Evolutionary conservation across 2,329 filamentous ascomycete genomes (phyloP), one percentile per base, ranked within the genome.

Genomic region (Davidsoniella virescens): DNA sequence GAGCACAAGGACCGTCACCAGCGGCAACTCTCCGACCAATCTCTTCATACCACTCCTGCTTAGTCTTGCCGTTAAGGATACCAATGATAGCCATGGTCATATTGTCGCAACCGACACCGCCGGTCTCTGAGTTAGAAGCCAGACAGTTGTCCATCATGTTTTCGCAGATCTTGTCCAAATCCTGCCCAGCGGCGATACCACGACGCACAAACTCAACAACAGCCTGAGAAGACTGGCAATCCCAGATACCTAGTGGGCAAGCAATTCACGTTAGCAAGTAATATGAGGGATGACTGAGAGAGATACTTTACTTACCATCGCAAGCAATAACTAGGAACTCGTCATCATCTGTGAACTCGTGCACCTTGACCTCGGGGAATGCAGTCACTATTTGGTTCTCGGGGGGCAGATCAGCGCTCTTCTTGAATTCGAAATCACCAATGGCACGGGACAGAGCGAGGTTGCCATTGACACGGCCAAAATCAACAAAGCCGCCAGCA

Each of bases 71-170:
- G 61, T 85, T 79, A 58, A 98, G 76, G 63, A 98, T 79, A 57
- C 83, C 92, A 61, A 98, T 71, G 57, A 98, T 76, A 59, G 82
- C 72, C 84, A 98, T 96, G 58, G 92, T 98, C 92, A 98, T 98
- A 73, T 98, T 98, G 71, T 98, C 92, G 66, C 92, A 98, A 55
- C 92, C 92, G 55, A 98, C 90, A 56, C 92, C 92, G 50, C 92
- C 92, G 29, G 90, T 95, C 69, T 98, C 92, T 57, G 88, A 94
- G 75, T 94, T 96, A 54, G 88, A 94, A 39, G 92, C 88, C 57
- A 98, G 74, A 64, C 92, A 98, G 71, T 96, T 98, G 72, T 98
- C 90, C 92, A 98, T 98, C 87, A 98, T 94, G 70, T 98, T 98
- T 69, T 98, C 92, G 66, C 90, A 96, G 61, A 98, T 96, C 64